Evolutionary conservation across 1,284 basidiomycete genomes (phyloP).

Genomic region (Phaffia rhodozyma): DNA sequence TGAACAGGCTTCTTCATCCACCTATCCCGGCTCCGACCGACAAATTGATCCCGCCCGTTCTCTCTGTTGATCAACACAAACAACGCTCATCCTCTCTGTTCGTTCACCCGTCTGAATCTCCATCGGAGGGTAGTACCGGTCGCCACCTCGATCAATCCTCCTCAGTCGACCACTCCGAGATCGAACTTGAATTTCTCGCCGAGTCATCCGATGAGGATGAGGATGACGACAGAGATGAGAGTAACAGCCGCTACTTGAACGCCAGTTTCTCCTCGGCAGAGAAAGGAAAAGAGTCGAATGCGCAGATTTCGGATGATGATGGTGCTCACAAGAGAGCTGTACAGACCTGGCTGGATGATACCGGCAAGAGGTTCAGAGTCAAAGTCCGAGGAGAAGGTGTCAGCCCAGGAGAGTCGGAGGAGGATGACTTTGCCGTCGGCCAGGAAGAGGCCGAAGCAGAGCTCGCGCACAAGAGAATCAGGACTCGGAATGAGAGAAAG

Average conservation of each 20-base stretch:
- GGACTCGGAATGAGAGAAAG: neutral
- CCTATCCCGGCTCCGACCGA: constrained; percentile 17
- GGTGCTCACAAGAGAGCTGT: neutral
- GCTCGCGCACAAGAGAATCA: neutral
- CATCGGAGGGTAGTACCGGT: neutral
- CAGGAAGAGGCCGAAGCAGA: neutral
- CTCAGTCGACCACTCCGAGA: constrained; percentile 24
- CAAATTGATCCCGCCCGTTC: constrained; percentile 2
- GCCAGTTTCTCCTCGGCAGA: constrained; percentile 42
- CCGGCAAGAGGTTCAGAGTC: constrained; percentile 17
- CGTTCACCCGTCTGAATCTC: constrained; percentile 10
- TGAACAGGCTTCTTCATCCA: constrained; percentile 41
- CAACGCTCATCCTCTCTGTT: neutral
- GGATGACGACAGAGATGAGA: constrained; percentile 12
- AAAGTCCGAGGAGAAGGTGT: constrained; percentile 8
- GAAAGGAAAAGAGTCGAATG: neutral
- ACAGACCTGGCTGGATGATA: constrained; percentile 15
- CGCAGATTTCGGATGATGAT: neutral
- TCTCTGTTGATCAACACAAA: neutral
- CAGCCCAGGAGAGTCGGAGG: neutral
- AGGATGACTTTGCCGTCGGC: neutral
- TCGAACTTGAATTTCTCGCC: constrained; percentile 30
- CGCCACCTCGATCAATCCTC: no score
- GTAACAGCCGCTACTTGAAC: constrained; percentile 11
- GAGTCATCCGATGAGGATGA: constrained; percentile 16